Percentiles rank a stretch among this genome's conserved stretches.
phyloP scores from a whole-genome alignment of 2,329 filamentous ascomycete genomes.

The Fusarium praegraminearum region DNA sequence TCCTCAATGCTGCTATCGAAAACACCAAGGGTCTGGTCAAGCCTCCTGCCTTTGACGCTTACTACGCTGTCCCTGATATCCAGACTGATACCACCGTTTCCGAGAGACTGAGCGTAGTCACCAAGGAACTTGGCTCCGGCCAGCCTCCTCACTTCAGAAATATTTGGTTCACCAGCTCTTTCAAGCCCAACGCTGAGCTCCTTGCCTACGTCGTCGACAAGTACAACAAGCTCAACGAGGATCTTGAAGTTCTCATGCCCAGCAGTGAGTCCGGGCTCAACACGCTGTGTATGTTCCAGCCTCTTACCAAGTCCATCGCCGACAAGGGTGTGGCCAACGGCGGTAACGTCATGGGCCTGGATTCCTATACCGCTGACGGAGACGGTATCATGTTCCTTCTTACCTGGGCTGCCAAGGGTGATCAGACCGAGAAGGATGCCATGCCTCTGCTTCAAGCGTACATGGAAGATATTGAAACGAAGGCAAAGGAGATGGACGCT shows the following conservation, averaged over 20 bases:
- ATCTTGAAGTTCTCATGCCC: conserved; percentile 46
- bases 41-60: conserved; percentile 49
- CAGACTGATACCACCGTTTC: conserved; percentile 48
- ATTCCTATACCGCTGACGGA: conserved; percentile 45
- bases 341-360: conserved; percentile 52
- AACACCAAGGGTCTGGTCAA: conserved; percentile 48
- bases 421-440: conserved; percentile 51
- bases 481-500: conserved; percentile 43
- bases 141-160: conserved; percentile 50
- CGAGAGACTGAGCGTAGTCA: conserved; percentile 48
- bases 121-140: conserved; percentile 48
- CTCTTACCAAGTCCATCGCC: conserved; percentile 49
- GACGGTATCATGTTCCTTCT: conserved; percentile 52
- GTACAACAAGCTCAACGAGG: conserved; percentile 47
- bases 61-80: conserved; percentile 40
- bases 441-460: conserved; percentile 53
- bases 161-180: conserved; percentile 53
- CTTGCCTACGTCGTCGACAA: conserved; percentile 51
- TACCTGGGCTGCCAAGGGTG: conserved; percentile 49
- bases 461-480: conserved; percentile 48
- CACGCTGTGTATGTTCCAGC: conserved; percentile 52
- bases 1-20: conserved; percentile 50
- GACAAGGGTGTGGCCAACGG: conserved; percentile 50
- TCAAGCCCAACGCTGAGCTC: conserved; percentile 54
- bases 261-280: conserved; percentile 45